Conservation (phyloP, 225 moss, liverwort and hornwort species). For the Polytrichum commune region DNA sequence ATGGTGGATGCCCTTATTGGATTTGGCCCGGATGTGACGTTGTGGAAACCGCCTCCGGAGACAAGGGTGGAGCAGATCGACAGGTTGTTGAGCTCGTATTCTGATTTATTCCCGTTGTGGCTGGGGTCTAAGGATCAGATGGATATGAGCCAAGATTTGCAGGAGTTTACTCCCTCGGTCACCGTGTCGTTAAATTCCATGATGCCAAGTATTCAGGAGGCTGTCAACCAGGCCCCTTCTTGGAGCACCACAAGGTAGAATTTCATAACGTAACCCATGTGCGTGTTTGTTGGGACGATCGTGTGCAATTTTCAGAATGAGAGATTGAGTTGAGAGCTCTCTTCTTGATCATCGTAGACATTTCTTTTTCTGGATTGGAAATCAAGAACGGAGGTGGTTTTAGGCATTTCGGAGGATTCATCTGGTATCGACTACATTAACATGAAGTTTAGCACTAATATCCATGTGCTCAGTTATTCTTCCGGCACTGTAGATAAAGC, state of each 20-base stretch:
- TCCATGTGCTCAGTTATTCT: too few relatives aligned
- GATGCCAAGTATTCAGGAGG: conserved; percentile 34
- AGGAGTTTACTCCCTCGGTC: conserved; percentile 6
- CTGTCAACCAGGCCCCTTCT: conserved; percentile 41
- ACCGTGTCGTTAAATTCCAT: conserved; percentile 18
- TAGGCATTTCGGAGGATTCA: too few relatives aligned
- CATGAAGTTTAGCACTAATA: too few relatives aligned
- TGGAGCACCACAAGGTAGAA: conserved; percentile 31
- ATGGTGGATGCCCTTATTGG: conserved; percentile 47
- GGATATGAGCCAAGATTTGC: background rate
- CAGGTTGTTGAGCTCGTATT: background rate
- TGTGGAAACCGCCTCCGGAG: conserved; percentile 59
- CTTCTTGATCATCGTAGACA: too few relatives aligned
- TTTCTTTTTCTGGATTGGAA: too few relatives aligned
- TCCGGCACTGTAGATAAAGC: too few relatives aligned
- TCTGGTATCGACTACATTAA: too few relatives aligned
- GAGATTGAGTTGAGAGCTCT: too few relatives aligned
- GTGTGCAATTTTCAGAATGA: background rate
- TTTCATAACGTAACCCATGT: background rate
- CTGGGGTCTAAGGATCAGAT: conserved; percentile 2
- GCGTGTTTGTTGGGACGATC: background rate
- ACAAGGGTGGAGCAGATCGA: conserved; percentile 23
- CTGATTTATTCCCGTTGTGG: conserved; percentile 9
- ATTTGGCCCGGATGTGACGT: conserved; percentile 31
- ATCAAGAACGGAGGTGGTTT: too few relatives aligned